Base-by-base conservation (phyloP, 163 green algal species). In the Coccomyxa subellipsoidea region DNA sequence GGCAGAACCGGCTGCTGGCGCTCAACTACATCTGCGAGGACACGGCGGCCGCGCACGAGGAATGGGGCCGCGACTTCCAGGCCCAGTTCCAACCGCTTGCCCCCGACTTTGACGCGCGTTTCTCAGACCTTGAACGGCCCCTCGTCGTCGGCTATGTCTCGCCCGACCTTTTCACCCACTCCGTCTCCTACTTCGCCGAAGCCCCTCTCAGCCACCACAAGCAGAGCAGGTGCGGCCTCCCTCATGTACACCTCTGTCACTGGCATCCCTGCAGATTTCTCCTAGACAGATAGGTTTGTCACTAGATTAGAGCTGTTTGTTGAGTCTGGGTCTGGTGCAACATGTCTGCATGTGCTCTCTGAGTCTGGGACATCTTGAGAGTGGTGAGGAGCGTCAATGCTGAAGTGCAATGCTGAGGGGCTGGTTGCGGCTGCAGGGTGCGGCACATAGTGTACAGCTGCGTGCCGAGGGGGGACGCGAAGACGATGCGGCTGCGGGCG, bases 141-240 rank as follows among this genome's bases (percentile, higher is more conserved):
- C 84, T 98, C 23, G 75, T 89, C 73, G 89, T 99, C 0, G 96
- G 95, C 54, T 99, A 99, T 88, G 87, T 99, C 32, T 98, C 95
- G 1, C 94, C 96, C 6, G 96, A 99, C 89, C 89, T 98, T 36
- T 98, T 97, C 91, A 98, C 93, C 1, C 96, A 99, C 88, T 96
- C 90, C 0, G 96, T 99, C 21, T 97, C 92, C 54, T 99, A 98
- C 89, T 99, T 99, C 91, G 94, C 95, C 0, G 92, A 98, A 86
- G 96, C 93, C 9, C 95, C 95, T 0, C 89, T 99, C 18, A 85
- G 84, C 2, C 85, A 94, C 75, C 95, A 99, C 88, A 80, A 92
- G 84, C 32, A 54, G 27, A 21, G 36, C 25, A 25, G 54, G 78
- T 66, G 25, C 25, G 54, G 23, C 72, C 5, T 25, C 34, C n/a